A percentile compares a stretch with the other conserved stretches of the same genome.
Evolutionary conservation across 768 basidiomycete genomes (phyloP).

Genomic region (Lepiota subincarnata): DNA sequence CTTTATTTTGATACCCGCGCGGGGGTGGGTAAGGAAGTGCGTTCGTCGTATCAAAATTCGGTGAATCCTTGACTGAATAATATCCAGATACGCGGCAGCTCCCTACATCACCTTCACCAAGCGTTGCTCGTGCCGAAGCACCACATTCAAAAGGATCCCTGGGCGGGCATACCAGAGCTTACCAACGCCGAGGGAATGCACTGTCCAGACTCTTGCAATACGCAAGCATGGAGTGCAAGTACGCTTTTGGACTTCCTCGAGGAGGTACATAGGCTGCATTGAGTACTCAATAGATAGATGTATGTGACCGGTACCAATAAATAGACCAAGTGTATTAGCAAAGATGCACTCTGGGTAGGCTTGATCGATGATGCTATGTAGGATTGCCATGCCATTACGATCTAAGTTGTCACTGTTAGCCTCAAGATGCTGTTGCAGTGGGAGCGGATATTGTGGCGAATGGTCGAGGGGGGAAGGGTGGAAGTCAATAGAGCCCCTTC

Average conservation of each 20-base stretch:
- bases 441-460: too few species aligned
- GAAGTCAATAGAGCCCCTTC: too few species aligned
- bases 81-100: slow-evolving; percentile 58
- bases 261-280: slow-evolving; percentile 49
- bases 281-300: neutral
- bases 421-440: too few species aligned
- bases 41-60: slow-evolving; percentile 20
- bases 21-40: slow-evolving; percentile 65
- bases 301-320: neutral
- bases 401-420: too few species aligned
- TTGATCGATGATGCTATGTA: too few species aligned
- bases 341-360: too few species aligned
- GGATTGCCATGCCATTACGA: too few species aligned
- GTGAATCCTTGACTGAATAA: slow-evolving; percentile 9
- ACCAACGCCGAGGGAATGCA: slow-evolving; percentile 81
- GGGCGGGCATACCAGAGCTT: slow-evolving; percentile 92
- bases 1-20: slow-evolving; percentile 76
- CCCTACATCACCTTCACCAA: slow-evolving; percentile 76
- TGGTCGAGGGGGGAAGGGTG: too few species aligned
- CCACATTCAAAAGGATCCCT: slow-evolving; percentile 76
- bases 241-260: slow-evolving; percentile 88
- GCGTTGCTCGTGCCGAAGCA: slow-evolving; percentile 65
- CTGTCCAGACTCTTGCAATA: slow-evolving; percentile 86
- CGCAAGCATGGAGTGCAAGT: slow-evolving; percentile 96
- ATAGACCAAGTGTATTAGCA: neutral